A percentile compares a stretch with the other conserved stretches of the same genome.
phyloP scores from a whole-genome alignment of 345 rosid species.

The Microthlaspi erraticum region DNA sequence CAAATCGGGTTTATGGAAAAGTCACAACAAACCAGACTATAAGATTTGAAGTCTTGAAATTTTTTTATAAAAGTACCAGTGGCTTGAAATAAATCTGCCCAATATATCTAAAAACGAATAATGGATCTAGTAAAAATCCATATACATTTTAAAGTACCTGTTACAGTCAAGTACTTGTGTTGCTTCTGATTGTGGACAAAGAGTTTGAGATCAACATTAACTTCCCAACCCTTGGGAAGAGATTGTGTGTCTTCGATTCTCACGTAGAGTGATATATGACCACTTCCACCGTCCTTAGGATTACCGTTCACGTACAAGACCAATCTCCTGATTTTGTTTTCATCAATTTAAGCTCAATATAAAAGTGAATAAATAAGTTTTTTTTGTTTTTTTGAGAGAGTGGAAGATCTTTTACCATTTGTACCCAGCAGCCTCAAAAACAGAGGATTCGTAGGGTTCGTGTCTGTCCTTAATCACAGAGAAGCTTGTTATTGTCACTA shows the following conservation, averaged over 20 bases:
- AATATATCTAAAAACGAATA: not conserved
- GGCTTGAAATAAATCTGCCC: not conserved
- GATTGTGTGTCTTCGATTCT: slow-evolving; percentile 35
- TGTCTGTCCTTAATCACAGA: slow-evolving; percentile 28
- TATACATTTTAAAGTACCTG: slow-evolving; percentile 31
- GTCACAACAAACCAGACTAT: not conserved
- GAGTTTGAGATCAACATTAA: slow-evolving; percentile 43
- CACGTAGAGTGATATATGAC: slow-evolving; percentile 45
- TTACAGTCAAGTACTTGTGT: slow-evolving; percentile 40
- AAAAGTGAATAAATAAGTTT: not conserved
- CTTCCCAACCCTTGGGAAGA: slow-evolving; percentile 45
- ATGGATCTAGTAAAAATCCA: no score
- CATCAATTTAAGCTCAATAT: not conserved
- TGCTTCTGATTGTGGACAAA: slow-evolving; percentile 39
- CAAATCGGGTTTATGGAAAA: not conserved
- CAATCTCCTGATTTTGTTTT: slow-evolving; percentile 40
- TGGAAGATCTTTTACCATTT: slow-evolving; percentile 41
- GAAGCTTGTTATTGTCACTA: slow-evolving; percentile 46
- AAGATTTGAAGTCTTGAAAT: no score
- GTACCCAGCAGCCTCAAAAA: slow-evolving; percentile 49
- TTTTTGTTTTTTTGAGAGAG: not conserved
- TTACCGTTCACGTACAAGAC: slow-evolving; percentile 48
- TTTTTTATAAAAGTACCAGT: no score
- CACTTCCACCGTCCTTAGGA: slow-evolving; percentile 28
- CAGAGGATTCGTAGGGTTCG: slow-evolving; percentile 46